Base-by-base conservation (phyloP, 1,284 basidiomycete species). In the Cryptococcus maquisensis region DNA sequence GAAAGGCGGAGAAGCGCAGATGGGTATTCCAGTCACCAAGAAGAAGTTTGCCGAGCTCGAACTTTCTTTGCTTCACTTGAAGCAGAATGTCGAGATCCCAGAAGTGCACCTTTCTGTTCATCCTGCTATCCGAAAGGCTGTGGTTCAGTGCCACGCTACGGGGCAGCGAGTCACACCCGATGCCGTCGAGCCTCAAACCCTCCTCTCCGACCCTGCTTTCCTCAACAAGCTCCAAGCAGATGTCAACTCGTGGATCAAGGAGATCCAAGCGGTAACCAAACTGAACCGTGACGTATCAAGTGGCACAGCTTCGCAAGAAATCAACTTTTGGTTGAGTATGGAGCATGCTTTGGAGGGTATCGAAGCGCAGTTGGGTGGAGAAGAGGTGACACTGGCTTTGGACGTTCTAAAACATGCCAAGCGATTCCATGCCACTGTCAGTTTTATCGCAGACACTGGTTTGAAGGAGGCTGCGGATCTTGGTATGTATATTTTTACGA, bases 31-130 rank as follows among this genome's bases (percentile, higher is more conserved):
- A 5, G 91, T 97, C 81, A 94, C 95, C 35, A 98, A 96, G 83
- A 95, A 95, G 81, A 98, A 97, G 77, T 98, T 98, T 71, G 94
- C 95, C 16, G 95, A 99, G 71, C 84, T 98, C 54, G 95, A 98
- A 74, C 80, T 98, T n/a, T 95, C 90, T 5, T 80, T 98, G 8
- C 80, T 98, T 6, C 96, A 98, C 71, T 81, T 98, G 3, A 96
- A 98, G 72, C 95, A 98, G 77, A 98, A 98, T 69, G 94, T 98
- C 61, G 95, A 98, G 78, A 98, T 99, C 46, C 96, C 96, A 0
- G 92, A 98, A 74, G 96, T 93, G 15, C 86, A 92, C 61, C 85
- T 99, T 20, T 81, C 88, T 57, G 89, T 98, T 43, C 94, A 98
- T 69, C 92, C 93, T 18, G 82, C 84, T 59, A 90, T 99, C 56